Conservation (phyloP, 768 basidiomycete species). For the Rhodotorula sphaerocarpa region DNA sequence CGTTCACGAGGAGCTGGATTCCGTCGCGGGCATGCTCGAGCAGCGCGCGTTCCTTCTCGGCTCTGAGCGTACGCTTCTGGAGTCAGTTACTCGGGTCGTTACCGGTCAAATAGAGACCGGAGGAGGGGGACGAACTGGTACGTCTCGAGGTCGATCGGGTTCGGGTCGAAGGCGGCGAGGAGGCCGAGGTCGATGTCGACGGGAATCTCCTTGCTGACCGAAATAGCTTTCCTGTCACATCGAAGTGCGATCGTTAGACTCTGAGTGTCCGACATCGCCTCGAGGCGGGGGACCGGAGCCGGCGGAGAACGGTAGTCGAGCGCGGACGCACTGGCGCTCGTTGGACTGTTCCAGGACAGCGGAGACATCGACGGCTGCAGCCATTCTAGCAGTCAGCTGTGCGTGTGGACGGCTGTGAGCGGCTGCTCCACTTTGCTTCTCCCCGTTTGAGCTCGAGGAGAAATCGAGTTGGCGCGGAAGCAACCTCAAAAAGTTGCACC, state of each 20-base stretch:
- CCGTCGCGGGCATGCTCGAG: slow-evolving; percentile 69
- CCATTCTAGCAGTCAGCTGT: not conserved
- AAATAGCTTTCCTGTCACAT: slow-evolving; percentile 54
- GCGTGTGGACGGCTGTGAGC: too few relatives aligned
- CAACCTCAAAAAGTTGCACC: not conserved
- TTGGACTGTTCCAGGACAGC: slow-evolving; percentile 18
- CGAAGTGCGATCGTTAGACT: too few relatives aligned
- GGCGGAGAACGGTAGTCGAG: not conserved
- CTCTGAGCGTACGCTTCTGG: slow-evolving; percentile 49
- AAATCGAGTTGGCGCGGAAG: not conserved
- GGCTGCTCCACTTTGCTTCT: too few relatives aligned
- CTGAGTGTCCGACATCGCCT: not conserved
- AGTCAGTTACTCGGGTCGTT: not conserved
- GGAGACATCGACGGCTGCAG: slow-evolving; percentile 21
- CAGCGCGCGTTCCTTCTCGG: slow-evolving; percentile 72
- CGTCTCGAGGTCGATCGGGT: slow-evolving; percentile 71
- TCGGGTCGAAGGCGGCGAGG: slow-evolving; percentile 76
- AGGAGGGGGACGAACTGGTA: slow-evolving; percentile 56
- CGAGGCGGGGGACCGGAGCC: not conserved
- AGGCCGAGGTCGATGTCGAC: slow-evolving; percentile 62
- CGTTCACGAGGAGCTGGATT: slow-evolving; percentile 66
- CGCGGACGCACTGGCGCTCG: slow-evolving; percentile 16
- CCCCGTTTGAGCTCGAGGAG: too few relatives aligned
- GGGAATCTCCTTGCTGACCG: slow-evolving; percentile 69
- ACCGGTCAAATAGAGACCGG: not conserved